Percentiles rank a stretch among this genome's conserved stretches.
These are phyloP conservation scores for Candida nanaspora DNA, from an alignment of 805 yeast genomes.

Conservation along the genomic window DNA sequence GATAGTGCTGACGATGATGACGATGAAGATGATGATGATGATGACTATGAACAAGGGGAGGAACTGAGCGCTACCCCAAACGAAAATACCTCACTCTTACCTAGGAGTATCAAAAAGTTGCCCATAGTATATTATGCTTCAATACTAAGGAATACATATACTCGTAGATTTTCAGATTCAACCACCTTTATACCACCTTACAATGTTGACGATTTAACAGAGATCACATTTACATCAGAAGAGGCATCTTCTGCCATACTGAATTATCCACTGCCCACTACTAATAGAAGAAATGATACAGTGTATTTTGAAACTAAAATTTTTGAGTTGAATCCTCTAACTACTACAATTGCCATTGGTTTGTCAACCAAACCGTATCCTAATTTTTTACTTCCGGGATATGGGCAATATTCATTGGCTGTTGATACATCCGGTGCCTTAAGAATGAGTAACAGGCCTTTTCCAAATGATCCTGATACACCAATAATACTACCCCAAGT, in stretches of 20 bases:
- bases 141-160: neutral
- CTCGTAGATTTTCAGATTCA: slow-evolving; percentile 4
- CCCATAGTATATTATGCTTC: slow-evolving; percentile 1
- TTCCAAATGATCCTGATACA: slow-evolving; percentile 37
- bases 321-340: slow-evolving; percentile 31
- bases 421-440: slow-evolving; percentile 69
- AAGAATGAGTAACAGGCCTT: slow-evolving; percentile 54
- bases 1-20: slow-evolving; percentile 1
- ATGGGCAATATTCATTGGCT: slow-evolving; percentile 59
- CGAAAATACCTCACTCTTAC: neutral
- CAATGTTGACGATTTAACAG: slow-evolving; percentile 25
- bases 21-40: neutral
- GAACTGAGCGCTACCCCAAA: neutral
- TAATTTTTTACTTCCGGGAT: slow-evolving; percentile 68
- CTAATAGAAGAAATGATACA: slow-evolving; percentile 35
- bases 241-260: slow-evolving; percentile 19
- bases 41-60: neutral
- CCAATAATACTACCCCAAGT: slow-evolving; percentile 42
- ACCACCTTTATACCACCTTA: slow-evolving; percentile 14
- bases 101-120: slow-evolving; percentile 1
- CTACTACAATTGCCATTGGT: slow-evolving; percentile 57
- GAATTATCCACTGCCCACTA: slow-evolving; percentile 28
- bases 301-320: slow-evolving; percentile 63
- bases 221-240: slow-evolving; percentile 19
- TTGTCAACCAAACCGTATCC: slow-evolving; percentile 71